Evolutionary conservation across 106 monocot genomes (phyloP).

Genomic region (Hemerocallis citrina): DNA sequence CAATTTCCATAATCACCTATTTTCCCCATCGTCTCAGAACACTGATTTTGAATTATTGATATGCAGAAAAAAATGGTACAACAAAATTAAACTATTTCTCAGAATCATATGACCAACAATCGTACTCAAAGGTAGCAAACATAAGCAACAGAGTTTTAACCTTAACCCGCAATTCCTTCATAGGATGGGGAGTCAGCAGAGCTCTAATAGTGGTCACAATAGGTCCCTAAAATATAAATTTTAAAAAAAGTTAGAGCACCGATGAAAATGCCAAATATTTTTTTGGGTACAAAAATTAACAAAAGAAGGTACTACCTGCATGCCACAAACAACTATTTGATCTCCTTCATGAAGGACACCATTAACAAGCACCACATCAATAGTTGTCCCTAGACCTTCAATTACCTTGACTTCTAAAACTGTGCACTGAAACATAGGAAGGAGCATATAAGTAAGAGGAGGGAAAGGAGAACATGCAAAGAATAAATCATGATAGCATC

Average conservation of each 20-base stretch:
- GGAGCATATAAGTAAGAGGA: too few species aligned
- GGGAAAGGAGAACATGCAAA: too few species aligned
- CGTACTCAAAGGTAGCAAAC: too few species aligned
- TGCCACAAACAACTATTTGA: constrained; percentile 96
- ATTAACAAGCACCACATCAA: constrained; percentile 94
- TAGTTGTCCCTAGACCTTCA: constrained; percentile 92
- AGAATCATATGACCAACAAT: too few species aligned
- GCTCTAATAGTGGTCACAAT: constrained; percentile 83
- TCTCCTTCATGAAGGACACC: constrained; percentile 92
- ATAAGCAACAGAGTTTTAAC: constrained; percentile 19
- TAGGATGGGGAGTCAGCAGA: constrained; percentile 87
- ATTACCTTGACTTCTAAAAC: constrained; percentile 96
- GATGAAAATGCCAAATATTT: neutral
- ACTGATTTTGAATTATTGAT: too few species aligned
- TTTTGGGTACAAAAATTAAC: constrained; percentile 9
- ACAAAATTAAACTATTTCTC: too few species aligned
- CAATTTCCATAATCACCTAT: too few species aligned
- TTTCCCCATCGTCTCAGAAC: too few species aligned
- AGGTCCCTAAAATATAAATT: constrained; percentile 62
- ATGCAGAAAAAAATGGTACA: too few species aligned
- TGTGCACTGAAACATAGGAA: constrained; percentile 69
- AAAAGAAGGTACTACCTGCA: constrained; percentile 57
- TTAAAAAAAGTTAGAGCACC: neutral
- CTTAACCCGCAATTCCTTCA: constrained; percentile 95
- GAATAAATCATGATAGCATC: too few species aligned